Conservation (phyloP, 192 early-diverging fungal genomes). For the Coemansia erecta region DNA sequence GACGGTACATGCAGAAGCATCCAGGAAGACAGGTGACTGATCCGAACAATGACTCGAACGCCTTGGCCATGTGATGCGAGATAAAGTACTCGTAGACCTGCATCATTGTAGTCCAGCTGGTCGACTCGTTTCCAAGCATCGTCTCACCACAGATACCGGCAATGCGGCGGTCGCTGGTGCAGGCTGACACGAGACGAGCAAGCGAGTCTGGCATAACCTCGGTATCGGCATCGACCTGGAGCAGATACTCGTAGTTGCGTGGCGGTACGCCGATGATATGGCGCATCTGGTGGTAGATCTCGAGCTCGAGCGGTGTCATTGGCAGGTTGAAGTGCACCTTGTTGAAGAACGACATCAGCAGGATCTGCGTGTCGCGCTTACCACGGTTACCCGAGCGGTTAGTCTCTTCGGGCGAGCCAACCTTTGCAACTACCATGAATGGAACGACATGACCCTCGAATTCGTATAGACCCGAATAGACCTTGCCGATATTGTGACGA, state of each 20-base stretch:
- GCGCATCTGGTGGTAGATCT: constrained; percentile 98
- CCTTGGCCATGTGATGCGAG: constrained; percentile 91
- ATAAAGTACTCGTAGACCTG: constrained; percentile 96
- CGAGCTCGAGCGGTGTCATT: constrained; percentile 93
- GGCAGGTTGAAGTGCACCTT: constrained; percentile 89
- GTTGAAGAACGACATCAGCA: constrained; percentile 94
- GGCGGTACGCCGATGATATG: constrained; percentile 92
- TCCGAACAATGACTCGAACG: constrained; percentile 81
- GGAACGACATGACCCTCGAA: constrained; percentile 87
- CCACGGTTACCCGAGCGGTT: constrained; percentile 92
- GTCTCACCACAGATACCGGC: constrained; percentile 96
- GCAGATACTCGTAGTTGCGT: constrained; percentile 73
- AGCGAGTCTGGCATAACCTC: constrained; percentile 85
- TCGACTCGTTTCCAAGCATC: constrained; percentile 83
- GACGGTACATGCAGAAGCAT: constrained; percentile 87
- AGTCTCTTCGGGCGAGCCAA: constrained; percentile 84
- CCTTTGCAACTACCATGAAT: constrained; percentile 94
- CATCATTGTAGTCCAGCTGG: constrained; percentile 96
- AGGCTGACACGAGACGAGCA: constrained; percentile 81
- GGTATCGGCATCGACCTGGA: constrained; percentile 84
- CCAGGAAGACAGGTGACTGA: too few species aligned
- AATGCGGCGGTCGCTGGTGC: constrained; percentile 73
- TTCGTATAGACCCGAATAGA: constrained; percentile 96
- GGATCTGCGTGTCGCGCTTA: constrained; percentile 97
- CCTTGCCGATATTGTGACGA: constrained; percentile 93